Evolutionary conservation across 768 basidiomycete species (phyloP).

Genomic region (Nidularia pulvinata): DNA sequence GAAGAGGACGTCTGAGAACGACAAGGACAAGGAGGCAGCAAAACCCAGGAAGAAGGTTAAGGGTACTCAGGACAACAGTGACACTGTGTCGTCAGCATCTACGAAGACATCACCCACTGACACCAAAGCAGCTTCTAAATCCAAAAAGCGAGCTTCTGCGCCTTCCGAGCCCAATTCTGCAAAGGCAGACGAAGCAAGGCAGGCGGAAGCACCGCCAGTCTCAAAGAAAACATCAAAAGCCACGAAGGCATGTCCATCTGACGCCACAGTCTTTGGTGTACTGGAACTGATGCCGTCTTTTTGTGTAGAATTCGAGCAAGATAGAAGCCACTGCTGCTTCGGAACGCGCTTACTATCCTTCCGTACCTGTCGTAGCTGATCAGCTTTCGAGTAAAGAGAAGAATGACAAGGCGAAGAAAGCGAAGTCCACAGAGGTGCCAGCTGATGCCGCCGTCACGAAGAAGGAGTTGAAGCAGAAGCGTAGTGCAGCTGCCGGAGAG

Average conservation of each 20-base stretch:
- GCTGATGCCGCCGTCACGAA: constrained; percentile 23
- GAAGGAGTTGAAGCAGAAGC: constrained; percentile 56
- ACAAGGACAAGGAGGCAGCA: constrained; percentile 33
- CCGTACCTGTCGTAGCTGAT: constrained; percentile 7
- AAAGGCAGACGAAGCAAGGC: not conserved
- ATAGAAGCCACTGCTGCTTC: not conserved
- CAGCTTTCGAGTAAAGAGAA: constrained; percentile 10
- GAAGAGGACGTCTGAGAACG: constrained; percentile 33
- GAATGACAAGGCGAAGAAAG: constrained; percentile 9
- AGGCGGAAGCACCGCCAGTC: not conserved
- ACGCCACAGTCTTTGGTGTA: not conserved
- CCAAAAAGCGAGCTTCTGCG: constrained; percentile 12
- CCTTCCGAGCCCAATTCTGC: constrained; percentile 7
- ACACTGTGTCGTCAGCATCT: not conserved
- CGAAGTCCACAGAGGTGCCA: constrained; percentile 1
- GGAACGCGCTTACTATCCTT: not conserved
- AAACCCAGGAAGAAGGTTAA: constrained; percentile 47
- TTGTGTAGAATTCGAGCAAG: too few relatives aligned
- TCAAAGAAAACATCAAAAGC: not conserved
- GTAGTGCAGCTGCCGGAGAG: constrained; percentile 36
- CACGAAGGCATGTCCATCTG: not conserved
- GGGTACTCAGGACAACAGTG: constrained; percentile 12
- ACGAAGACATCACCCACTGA: constrained; percentile 4
- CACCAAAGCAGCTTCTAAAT: constrained; percentile 7
- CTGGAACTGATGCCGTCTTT: not conserved